These are phyloP conservation scores for Meyerozyma guilliermondii DNA, from an alignment of 1,139 yeast genomes.

Conservation along the genomic window DNA sequence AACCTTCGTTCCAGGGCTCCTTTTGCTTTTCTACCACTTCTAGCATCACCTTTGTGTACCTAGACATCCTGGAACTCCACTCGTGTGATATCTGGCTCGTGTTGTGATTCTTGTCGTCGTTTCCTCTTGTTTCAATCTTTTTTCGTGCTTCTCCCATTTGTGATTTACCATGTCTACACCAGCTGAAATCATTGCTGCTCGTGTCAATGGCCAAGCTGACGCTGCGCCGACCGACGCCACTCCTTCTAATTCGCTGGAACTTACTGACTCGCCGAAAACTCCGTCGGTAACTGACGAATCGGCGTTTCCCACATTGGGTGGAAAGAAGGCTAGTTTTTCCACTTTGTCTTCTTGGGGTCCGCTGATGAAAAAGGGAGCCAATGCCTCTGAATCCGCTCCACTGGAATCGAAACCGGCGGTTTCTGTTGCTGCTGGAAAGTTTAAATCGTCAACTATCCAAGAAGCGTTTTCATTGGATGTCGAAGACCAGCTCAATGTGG, in stretches of 20 bases:
- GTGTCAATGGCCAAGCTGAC: slow-evolving; percentile 30
- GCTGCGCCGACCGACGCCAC: slow-evolving; percentile 2
- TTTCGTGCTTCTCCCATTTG: slow-evolving; percentile 1
- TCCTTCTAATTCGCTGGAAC: not conserved
- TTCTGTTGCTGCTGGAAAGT: slow-evolving; percentile 23
- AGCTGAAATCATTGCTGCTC: slow-evolving; percentile 56
- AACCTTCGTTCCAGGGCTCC: not conserved
- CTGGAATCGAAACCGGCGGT: slow-evolving; percentile 36
- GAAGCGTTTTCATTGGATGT: slow-evolving; percentile 70
- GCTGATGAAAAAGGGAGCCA: slow-evolving; percentile 5
- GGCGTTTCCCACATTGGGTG: slow-evolving; percentile 74
- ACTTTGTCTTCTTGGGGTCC: slow-evolving; percentile 28
- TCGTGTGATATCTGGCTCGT: not conserved
- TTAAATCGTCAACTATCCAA: slow-evolving; percentile 46
- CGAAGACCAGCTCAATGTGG: slow-evolving; percentile 59
- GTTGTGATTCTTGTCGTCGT: not conserved
- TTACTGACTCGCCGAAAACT: slow-evolving; percentile 4
- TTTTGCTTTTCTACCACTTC: not conserved
- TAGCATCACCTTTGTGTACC: not conserved
- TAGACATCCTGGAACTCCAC: not conserved
- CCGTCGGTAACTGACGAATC: slow-evolving; percentile 45
- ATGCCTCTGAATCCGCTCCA: slow-evolving; percentile 13
- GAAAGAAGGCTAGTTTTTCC: slow-evolving; percentile 18
- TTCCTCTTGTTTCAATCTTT: not conserved
- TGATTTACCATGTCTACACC: slow-evolving; percentile 45